Evolutionary conservation across 169 alveolate species (phyloP), one percentile per base, ranked within the genome.

Genomic region (Eimeria maxima): DNA sequence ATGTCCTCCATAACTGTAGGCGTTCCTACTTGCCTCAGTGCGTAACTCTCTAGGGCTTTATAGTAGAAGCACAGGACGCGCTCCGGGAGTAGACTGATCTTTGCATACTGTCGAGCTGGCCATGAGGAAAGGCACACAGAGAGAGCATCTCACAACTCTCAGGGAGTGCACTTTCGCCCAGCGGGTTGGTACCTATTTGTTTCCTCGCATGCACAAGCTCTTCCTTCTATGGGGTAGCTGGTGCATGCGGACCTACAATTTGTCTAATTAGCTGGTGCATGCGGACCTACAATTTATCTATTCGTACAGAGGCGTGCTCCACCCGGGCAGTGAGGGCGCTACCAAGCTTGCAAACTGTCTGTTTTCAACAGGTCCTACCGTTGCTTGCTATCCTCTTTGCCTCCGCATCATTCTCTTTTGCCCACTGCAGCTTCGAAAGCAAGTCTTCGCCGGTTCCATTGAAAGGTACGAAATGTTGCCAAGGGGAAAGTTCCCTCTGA

Each of bases 361-460:
- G 8, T 20, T 7, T 27, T 14, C 4, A 33, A 29, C 27, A 27
- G n/a, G 45, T 22, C 94, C 24, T 53, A 93, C 96, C 96, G 44
- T 67, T 57, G 63, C 81, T 65, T 22, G 96, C 96, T 42, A 93
- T 83, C 18, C 67, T n/a, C 69, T 63, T 57, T 11, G 96, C 96
- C 55, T 93, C 96, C 22, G 27, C 80, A 42, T 88, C 94, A 65
- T 93, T 88, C 71, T 55, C 89, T 71, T 69, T 88, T 57, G 96
- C 96, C 96, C 96, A 93, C 81, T 93, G 89, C 78, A 93, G 94
- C 78, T 84, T 88, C 74, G 80, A 47, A 22, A 93, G 65, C 73
- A 93, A 55, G 80, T 93, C 96, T 6, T 74, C 80, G 27, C 90
- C 78, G 47, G 80, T 76, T 50, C 81, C 73, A 57, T 93, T 81